Evolutionary conservation across 2,329 filamentous ascomycete species (phyloP), one percentile per base, ranked within the genome.

Genomic region (Penicillium hordei): DNA sequence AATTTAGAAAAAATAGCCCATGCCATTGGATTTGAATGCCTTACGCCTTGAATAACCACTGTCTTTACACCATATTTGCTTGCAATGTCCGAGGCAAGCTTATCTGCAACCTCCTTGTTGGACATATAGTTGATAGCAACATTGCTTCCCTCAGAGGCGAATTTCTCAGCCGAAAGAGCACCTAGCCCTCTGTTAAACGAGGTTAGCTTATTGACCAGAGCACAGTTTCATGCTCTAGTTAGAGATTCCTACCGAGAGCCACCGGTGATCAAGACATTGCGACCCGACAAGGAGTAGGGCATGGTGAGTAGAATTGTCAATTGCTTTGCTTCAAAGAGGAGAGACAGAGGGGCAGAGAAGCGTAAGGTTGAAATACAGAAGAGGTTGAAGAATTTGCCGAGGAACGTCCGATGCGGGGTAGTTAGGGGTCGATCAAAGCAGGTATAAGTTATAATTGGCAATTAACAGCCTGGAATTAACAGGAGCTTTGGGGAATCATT

Each of bases 51-150:
- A 62, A 93, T 74, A 7, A 83, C 75, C 21, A 81, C 67, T 48
- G 84, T 74, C 68, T 83, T 82, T 60, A 83, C 76, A 59, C 76
- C 70, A 61, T 83, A 81, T 29, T 83, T 71, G 7, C 70, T 67
- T 42, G 82, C 69, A 6, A 92, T 76, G 58, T 84, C 83, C 10
- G 77, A 68, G 4, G 86, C 78, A 3, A 91, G 77, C 8, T 79
- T 75, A 43, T 84, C 76, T 6, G 89, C 90, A 2, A 85, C 80
- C 19, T 82, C 80, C 36, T 78, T 72, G 70, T 84, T 86, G 60
- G 81, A 84, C 73, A 82, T 80, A 74, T 91, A 93, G 76, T 93
- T 93, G 70, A 94, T 83, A 9, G 86, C 84, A 10, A 93, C 78
- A 57, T 89, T 87, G 69, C 83, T 84, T 46, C 89, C 88, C 65